Conservation (phyloP, 176 grass and related monocot species). For the Melocanna baccifera region DNA sequence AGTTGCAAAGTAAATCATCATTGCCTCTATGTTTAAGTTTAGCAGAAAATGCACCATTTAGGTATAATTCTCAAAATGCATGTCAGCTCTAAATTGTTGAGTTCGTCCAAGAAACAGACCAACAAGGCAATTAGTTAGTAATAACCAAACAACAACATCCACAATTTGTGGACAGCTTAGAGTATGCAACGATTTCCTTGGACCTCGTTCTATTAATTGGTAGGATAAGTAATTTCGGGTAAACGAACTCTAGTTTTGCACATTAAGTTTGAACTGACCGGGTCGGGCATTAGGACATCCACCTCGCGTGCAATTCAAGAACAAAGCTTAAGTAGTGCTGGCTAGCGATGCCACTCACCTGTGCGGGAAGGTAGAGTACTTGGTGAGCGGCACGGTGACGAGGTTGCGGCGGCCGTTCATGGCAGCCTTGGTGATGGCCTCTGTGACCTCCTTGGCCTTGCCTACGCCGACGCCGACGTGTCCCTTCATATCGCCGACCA, state of each 20-base stretch:
- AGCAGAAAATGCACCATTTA: not conserved
- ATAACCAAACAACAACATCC: not conserved
- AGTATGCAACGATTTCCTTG: not conserved
- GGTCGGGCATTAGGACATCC: not conserved
- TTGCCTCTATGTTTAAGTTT: not conserved
- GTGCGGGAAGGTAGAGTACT: slow-evolving; percentile 83
- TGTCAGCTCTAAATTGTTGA: not conserved
- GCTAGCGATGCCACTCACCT: slow-evolving; percentile 43
- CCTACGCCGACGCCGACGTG: slow-evolving; percentile 75
- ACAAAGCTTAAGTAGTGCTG: not conserved
- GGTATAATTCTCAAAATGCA: not conserved
- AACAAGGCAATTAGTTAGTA: not conserved
- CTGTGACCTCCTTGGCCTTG: slow-evolving; percentile 80
- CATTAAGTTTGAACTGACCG: not conserved
- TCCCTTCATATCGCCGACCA: slow-evolving; percentile 80
- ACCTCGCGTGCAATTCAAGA: not conserved
- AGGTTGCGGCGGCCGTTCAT: slow-evolving; percentile 78
- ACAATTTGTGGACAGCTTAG: not conserved
- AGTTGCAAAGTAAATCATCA: not conserved
- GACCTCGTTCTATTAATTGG: not conserved
- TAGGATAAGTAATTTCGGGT: not conserved
- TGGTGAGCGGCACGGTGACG: slow-evolving; percentile 82
- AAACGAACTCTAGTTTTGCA: not conserved
- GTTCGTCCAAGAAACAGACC: not conserved
- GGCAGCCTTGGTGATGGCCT: slow-evolving; percentile 75